Evolutionary conservation across 306 rosid genomes (phyloP), one percentile per base, ranked within the genome.

Genomic region (Luffa aegyptiaca): DNA sequence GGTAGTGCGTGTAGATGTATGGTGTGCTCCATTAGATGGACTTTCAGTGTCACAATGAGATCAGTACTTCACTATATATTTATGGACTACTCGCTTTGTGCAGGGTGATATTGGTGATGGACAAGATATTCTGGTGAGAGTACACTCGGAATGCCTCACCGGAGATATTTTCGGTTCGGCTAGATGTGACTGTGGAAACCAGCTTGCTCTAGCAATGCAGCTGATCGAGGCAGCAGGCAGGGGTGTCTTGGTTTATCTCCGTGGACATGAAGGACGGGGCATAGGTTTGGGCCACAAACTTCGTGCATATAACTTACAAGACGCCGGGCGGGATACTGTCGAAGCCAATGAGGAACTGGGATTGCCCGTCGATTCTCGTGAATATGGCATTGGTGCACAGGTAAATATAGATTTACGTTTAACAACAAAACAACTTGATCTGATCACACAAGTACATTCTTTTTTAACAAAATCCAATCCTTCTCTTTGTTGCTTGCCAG

Each of bases 151-250:
- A 79, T 95, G 99, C 78, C 92, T 95, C 45, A 95, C 99, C 2
- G 99, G 99, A n/a, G 99, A 95, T 80, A 93, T 95, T 86, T 93
- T 95, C 64, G 97, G 99, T 73, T 93, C 99, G 17, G 96, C 97
- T 51, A 89, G 99, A 87, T 93, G 99, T 45, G 97, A 95, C 83
- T 95, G 99, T 61, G 99, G 99, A 57, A 89, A 84, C 76, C 99
- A 95, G 84, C 86, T 95, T 76, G 96, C 92, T 69, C 93, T 91
- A 51, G 96, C 97, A 33, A 93, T 95, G 99, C 88, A 88, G 75
- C 97, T 93, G 84, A 95, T 95, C 62, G 97, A 95, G 86, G 96
- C 94, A n/a, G 92, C 93, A 74, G 99, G 97, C 18, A 86, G 94
- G 81, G 99, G 99, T 61, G 96, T 95, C 5, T 82, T 95, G 79